Evolutionary conservation across 75 land plant genomes (phyloP), one percentile per base, ranked within the genome.

Genomic region (Pinus taeda): DNA sequence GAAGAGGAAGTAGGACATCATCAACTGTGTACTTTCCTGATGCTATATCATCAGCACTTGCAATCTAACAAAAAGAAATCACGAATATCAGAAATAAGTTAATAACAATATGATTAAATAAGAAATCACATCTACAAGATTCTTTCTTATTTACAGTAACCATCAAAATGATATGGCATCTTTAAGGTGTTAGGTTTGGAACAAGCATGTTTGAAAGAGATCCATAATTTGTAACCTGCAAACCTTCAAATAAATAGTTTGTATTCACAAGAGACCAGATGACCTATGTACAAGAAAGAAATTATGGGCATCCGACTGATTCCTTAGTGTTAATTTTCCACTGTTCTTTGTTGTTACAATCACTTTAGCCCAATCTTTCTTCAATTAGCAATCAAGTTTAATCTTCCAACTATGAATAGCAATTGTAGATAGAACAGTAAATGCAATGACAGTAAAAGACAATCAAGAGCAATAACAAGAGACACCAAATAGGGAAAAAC

Each of bases 1-100:
- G 98, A 76, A 93, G 79, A 78, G 97, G 97, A 79, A 93, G 92
- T 37, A 96, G 78, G 71, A 96, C 82, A 83, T 96, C 98, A 62
- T 85, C 82, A 76, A 90, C 76, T 42, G 84, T 70, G 65, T 89
- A 93, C 6, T 78, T 79, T 67, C 90, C 86, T 36, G 61, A 65
- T 18, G 58, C 69, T 36, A 95, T 30, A 85, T 95, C 98, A 36
- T 89, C 90, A 15, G 82, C 92, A 79, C 76, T 77, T 67, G 88
- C 80, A 73, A 74, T 80, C 98, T 95, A 82, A 13, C 15, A 77
- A 64, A 53, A 72, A 58, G 18, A 22, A 75, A 8, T n/a, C 11
- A 13, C 20, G 3, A 15, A 37, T 42, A 39, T 67, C 14, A 17
- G 9, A 69, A 67, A 42, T 69, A 9, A 42, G n/a, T n/a, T n/a